Evolutionary conservation across 2,329 filamentous ascomycete genomes (phyloP), one percentile per base, ranked within the genome.

Genomic region (Fusarium illudens): DNA sequence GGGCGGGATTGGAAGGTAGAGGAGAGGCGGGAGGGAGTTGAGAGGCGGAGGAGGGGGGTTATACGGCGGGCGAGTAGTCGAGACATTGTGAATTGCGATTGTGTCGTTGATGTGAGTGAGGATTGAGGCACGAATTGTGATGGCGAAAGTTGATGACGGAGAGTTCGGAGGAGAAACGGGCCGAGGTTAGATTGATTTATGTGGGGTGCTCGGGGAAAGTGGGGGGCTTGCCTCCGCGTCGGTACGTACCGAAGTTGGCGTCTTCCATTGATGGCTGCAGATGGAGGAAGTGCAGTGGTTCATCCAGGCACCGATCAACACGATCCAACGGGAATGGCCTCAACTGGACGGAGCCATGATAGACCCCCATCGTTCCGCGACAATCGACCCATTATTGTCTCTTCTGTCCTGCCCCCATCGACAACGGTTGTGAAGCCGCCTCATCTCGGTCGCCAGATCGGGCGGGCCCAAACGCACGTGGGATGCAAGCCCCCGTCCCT

Each of bases 1-100:
- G 95, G 92, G 12, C 83, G 83, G 17, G 82, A 75, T 57, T 80
- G 77, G 79, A 85, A 87, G 66, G 80, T 70, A 60, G 79, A 77
- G 72, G 80, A 78, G 70, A 75, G 74, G 68, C 75, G 71, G 68
- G 65, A 37, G 48, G 46, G 42, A 34, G 58, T 46, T 27, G 39
- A 58, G 46, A 53, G 33, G 27, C 60, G 62, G 48, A 51, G 59
- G 54, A 59, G 52, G 51, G 54, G 65, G 51, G 53, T 61, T 22
- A 60, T 59, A 54, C 73, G 73, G 58, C 53, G 65, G 37, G 58
- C 25, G 25, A 72, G 50, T 17, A 72, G 54, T 13, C 68, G 72
- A 20, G 72, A 65, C 67, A 75, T 72, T 15, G 4, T 64, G 54
- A 15, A 3, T 42, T 48, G 13, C 25, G 29, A 22, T n/a, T 48